Percentiles rank a stretch among this genome's conserved stretches.
Evolutionary conservation across 306 rosid species (phyloP).

Genomic region (Vigna hirtella): DNA sequence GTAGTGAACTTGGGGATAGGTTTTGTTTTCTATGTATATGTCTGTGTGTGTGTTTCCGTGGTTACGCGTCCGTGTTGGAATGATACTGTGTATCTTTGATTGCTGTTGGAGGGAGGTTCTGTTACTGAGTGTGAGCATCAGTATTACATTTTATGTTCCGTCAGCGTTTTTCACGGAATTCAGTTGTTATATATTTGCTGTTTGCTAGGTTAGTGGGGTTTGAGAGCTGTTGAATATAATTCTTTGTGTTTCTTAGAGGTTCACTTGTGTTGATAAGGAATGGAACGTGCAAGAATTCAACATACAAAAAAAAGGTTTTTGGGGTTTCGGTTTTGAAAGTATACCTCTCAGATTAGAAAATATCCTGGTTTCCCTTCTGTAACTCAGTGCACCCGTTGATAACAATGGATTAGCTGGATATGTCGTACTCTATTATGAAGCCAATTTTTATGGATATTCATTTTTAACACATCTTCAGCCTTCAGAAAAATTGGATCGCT

Average conservation of each 20-base stretch:
- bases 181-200: background rate
- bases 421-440: background rate
- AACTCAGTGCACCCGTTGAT: background rate
- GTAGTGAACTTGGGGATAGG: background rate
- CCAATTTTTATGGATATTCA: constrained; percentile 11
- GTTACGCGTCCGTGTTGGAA: background rate
- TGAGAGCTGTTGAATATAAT: background rate
- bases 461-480: background rate
- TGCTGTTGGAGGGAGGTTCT: constrained; percentile 7
- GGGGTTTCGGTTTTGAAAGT: background rate
- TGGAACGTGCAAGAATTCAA: background rate
- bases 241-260: background rate
- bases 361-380: background rate
- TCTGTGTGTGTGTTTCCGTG: too few species aligned
- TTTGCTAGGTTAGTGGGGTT: background rate
- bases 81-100: background rate
- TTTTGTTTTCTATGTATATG: background rate
- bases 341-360: background rate
- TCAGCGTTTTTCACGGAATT: background rate
- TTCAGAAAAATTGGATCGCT: background rate
- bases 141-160: background rate
- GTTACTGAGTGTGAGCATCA: background rate
- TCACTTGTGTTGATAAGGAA: background rate
- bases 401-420: background rate
- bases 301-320: background rate